Base-by-base conservation (phyloP, 257 asterid genomes). In the Fraxinus quadrangulata region DNA sequence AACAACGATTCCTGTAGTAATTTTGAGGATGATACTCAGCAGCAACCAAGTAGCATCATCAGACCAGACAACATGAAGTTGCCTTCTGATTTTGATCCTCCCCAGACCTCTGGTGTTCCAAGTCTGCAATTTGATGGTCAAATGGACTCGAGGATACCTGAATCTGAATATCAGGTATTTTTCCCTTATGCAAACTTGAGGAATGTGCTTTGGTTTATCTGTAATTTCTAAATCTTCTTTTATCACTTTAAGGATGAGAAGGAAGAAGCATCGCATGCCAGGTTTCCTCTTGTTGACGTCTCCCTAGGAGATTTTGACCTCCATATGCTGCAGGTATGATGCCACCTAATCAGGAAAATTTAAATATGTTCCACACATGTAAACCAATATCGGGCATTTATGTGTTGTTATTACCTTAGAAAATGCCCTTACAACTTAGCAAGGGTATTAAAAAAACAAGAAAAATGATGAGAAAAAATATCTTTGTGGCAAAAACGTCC, bases 281-380 rank as follows among this genome's bases (percentile, higher is more conserved):
- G 82, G 47, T 74, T 85, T 74, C 93, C 96, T 75, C 89, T 81
- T 19, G 80, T 87, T 66, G 97, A 91, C 78, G 78, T 80, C 82
- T 47, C 93, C 73, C 72, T 80, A 79, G 91, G 51, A 84, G 90
- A 84, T 67, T 89, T 94, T 82, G 96, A 92, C 86, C 86, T 87
- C 78, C 85, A 70, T 77, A 70, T 87, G 85, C 88, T 94, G 83
- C 96, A 94, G 98, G 96, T 92, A 86, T 71, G 67, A 73, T 40
- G 74, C 72, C 47, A 65, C 70, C 72, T 61, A 56, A 40, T 17
- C 77, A 30, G 77, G 19, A 56, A 79, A 78, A 21, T 65, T 73
- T 75, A 59, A 17, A 67, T 76, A 71, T 34, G 34, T 4, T 31
- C 19, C 56, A 61, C 31, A 61, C 24, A 61, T 61, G 67, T 9